These are phyloP conservation scores for Monosporozyma aerobia DNA, from an alignment of 805 yeast genomes.

Conservation along the genomic window DNA sequence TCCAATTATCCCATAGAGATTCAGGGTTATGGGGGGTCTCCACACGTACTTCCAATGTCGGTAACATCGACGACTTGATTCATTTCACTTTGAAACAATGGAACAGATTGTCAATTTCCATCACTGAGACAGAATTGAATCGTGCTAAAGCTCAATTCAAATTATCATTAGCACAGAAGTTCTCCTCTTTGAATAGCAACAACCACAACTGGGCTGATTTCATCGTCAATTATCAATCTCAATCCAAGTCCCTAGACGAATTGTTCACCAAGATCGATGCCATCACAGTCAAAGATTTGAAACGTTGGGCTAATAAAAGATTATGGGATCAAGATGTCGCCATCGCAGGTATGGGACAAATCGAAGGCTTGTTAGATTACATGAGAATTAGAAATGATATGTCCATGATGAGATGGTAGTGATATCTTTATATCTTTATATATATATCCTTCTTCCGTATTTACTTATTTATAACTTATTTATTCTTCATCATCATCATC, in stretches of 20 bases:
- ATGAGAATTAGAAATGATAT: conserved; percentile 80
- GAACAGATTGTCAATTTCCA: conserved; percentile 72
- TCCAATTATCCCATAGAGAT: conserved; percentile 63
- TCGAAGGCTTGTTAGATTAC: conserved; percentile 78
- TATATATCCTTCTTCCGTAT: conserved; percentile 4
- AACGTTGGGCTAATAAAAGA: conserved; percentile 64
- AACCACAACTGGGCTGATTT: background rate
- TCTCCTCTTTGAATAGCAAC: too few relatives aligned
- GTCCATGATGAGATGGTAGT: conserved; percentile 78
- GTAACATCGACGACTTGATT: conserved; percentile 59
- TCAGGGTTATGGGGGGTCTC: conserved; percentile 80
- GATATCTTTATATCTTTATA: background rate
- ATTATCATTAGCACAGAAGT: conserved; percentile 40
- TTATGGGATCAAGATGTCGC: conserved; percentile 84
- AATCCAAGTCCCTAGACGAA: conserved; percentile 33
- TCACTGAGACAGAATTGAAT: conserved; percentile 68
- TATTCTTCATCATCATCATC: conserved; percentile 11
- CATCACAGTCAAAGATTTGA: conserved; percentile 49
- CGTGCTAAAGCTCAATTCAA: conserved; percentile 69
- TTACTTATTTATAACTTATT: conserved; percentile 3
- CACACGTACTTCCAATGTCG: conserved; percentile 52
- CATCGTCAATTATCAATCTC: conserved; percentile 52
- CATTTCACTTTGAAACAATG: conserved; percentile 81
- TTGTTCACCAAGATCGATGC: conserved; percentile 53
- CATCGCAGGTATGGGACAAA: conserved; percentile 75